These are phyloP conservation scores for Escovopsis weberi DNA, from an alignment of 2,329 filamentous ascomycete species.

Conservation along the genomic window DNA sequence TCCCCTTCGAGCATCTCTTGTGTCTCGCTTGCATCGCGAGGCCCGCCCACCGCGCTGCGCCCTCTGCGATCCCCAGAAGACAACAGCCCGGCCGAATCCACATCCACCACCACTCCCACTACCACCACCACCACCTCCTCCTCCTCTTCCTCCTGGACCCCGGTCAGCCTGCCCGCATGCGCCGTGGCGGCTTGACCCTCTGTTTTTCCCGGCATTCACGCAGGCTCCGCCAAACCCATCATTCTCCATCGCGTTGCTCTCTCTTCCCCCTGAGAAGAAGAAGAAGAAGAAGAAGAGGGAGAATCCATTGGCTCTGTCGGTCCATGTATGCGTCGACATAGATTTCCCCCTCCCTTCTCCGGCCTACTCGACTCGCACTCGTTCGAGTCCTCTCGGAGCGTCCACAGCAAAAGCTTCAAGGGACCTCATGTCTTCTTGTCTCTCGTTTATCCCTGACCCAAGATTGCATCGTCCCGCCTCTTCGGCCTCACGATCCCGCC, in stretches of 20 bases:
- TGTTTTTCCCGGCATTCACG: conserved; percentile 5
- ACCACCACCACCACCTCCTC: neutral
- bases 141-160: conserved; percentile 6
- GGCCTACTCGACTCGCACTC: neutral
- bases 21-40: no score
- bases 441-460: neutral
- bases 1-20: neutral
- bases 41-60: no score
- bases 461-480: neutral
- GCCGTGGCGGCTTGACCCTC: conserved; percentile 34
- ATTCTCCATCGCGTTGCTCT: neutral
- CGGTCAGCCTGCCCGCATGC: conserved; percentile 36
- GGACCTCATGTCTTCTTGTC: neutral
- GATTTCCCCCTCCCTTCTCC: neutral
- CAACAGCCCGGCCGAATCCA: no score
- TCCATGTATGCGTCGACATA: neutral
- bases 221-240: conserved; percentile 1
- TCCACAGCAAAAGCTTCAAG: no score
- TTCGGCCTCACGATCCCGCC: no score
- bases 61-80: no score
- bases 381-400: neutral
- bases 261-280: neutral
- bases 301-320: no score
- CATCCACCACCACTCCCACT: no score
- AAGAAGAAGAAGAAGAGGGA: neutral